A percentile compares a stretch with the other conserved stretches of the same genome.
These are phyloP conservation scores for Artomyces pyxidatus DNA, from an alignment of 768 basidiomycete genomes.

Conservation along the genomic window DNA sequence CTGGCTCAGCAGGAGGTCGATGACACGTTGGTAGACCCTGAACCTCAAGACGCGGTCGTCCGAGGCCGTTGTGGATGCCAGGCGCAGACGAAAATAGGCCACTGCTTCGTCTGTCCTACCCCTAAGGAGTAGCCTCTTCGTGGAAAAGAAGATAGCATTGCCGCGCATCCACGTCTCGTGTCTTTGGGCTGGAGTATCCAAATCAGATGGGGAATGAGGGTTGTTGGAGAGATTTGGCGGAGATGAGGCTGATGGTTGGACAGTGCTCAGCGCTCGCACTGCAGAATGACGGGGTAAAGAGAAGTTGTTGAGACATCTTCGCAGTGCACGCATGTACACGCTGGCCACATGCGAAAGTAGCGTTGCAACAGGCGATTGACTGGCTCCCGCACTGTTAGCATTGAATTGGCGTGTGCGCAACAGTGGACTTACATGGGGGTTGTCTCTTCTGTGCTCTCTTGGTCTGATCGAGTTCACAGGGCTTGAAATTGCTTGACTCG, in stretches of 20 bases:
- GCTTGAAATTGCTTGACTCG: too few relatives aligned
- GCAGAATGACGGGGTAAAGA: background rate
- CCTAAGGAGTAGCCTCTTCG: background rate
- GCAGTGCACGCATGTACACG: background rate
- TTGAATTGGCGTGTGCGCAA: too few relatives aligned
- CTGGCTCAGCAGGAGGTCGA: slow-evolving; percentile 33
- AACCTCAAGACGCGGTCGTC: slow-evolving; percentile 3
- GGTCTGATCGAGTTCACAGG: too few relatives aligned
- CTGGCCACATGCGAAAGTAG: too few relatives aligned
- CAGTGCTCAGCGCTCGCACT: background rate
- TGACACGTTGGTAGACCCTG: slow-evolving; percentile 28
- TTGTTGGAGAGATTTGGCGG: background rate
- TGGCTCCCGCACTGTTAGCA: too few relatives aligned
- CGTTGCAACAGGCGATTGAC: too few relatives aligned
- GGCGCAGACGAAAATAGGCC: background rate
- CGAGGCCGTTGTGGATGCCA: background rate
- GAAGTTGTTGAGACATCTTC: background rate
- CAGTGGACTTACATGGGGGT: too few relatives aligned
- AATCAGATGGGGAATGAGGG: background rate
- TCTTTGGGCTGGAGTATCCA: background rate
- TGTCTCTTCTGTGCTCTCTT: too few relatives aligned
- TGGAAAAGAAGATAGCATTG: background rate
- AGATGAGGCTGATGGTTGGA: background rate
- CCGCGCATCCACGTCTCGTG: background rate
- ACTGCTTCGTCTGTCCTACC: background rate